Conservation (phyloP, 495 filamentous ascomycete genomes). For the Cetradonia linearis region DNA sequence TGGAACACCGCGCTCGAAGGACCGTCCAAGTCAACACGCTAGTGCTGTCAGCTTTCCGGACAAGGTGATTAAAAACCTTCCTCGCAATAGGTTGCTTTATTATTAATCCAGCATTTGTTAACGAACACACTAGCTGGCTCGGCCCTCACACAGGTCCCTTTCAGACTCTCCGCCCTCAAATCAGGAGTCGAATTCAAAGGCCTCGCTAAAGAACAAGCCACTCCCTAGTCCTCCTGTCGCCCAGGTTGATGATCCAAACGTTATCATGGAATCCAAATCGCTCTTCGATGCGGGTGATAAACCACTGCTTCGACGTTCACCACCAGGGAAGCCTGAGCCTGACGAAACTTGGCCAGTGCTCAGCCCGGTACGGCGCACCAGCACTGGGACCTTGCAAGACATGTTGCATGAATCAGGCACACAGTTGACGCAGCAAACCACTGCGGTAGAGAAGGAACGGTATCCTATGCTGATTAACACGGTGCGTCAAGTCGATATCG, state of each 20-base stretch:
- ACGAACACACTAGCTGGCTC: conserved; percentile 16
- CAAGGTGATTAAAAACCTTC: conserved; percentile 17
- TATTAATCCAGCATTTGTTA: not conserved
- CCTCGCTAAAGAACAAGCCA: conserved; percentile 23
- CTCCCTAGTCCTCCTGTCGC: conserved; percentile 24
- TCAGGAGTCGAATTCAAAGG: not conserved
- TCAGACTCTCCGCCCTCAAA: conserved; percentile 6
- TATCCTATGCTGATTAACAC: conserved; percentile 18
- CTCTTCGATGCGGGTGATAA: conserved; percentile 27
- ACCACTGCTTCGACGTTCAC: conserved; percentile 23
- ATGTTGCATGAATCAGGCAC: conserved; percentile 16
- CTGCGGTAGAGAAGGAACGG: conserved; percentile 11
- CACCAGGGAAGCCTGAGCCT: conserved; percentile 1
- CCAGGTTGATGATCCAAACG: conserved; percentile 7
- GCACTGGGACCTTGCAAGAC: conserved; percentile 18
- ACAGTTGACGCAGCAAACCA: conserved; percentile 12
- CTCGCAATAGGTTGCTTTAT: not conserved
- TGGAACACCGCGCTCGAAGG: conserved; percentile 23
- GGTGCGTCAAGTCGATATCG: not conserved
- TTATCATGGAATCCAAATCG: conserved; percentile 14
- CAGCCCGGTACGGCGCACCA: conserved; percentile 13
- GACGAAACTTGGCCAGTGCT: conserved; percentile 27
- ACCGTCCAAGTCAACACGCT: not conserved
- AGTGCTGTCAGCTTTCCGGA: conserved; percentile 21
- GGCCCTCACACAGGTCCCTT: not conserved